A percentile compares a stretch with the other conserved stretches of the same genome.
Conservation (phyloP, 352 stramenopile genomes). For the Phytophthora hybrid region DNA sequence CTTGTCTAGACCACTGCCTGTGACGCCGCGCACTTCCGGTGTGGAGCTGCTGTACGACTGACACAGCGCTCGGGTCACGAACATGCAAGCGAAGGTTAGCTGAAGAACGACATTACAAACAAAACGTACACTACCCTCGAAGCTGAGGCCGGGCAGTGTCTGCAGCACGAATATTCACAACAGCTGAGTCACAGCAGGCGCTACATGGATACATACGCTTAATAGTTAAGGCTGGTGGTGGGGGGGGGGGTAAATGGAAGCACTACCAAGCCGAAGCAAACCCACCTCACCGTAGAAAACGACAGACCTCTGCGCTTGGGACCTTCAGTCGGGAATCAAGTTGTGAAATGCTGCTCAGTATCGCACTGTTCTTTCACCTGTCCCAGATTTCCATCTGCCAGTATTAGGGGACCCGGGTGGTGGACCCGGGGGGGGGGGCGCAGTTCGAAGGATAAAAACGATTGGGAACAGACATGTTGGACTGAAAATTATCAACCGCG, state of each 20-base stretch:
- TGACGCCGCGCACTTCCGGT: background rate
- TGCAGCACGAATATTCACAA: background rate
- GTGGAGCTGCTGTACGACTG: background rate
- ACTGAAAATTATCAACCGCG: too few relatives aligned
- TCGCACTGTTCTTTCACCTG: background rate
- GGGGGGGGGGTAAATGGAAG: background rate
- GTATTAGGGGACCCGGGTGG: background rate
- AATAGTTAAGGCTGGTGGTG: background rate
- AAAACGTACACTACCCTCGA: background rate
- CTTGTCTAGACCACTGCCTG: background rate
- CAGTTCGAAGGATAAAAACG: too few relatives aligned
- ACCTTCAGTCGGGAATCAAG: background rate
- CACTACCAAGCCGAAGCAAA: background rate
- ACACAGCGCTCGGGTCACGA: background rate
- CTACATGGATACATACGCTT: background rate
- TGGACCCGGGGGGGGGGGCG: too few relatives aligned
- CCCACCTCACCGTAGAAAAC: background rate
- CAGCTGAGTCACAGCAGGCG: background rate
- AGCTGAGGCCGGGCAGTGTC: background rate
- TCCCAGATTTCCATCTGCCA: constrained; percentile 2
- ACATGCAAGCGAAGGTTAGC: background rate
- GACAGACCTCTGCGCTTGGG: background rate
- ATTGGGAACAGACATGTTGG: too few relatives aligned
- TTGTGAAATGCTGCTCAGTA: background rate
- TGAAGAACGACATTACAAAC: background rate